Evolutionary conservation across 2,329 filamentous ascomycete genomes (phyloP).

Genomic region (Paecilomyces variotii): DNA sequence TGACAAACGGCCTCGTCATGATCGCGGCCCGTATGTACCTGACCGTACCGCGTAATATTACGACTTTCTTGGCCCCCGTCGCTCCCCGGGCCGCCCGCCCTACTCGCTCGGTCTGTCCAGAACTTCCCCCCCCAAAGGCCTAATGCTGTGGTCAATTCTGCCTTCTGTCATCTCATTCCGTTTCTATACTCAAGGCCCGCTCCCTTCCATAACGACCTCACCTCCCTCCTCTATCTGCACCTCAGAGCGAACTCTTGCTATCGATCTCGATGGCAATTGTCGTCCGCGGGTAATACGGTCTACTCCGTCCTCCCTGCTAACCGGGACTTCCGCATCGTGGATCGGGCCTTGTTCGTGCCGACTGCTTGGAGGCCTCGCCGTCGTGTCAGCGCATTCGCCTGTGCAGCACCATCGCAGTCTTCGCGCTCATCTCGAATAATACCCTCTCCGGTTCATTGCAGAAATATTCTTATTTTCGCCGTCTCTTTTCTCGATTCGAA

Average conservation of each 20-base stretch:
- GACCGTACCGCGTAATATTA: slow-evolving; percentile 1
- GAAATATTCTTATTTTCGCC: neutral
- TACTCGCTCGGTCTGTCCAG: neutral
- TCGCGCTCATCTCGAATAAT: neutral
- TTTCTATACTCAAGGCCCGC: neutral
- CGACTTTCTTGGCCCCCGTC: neutral
- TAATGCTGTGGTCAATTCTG: neutral
- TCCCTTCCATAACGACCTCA: neutral
- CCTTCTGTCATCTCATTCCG: neutral
- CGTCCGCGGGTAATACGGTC: neutral
- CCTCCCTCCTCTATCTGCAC: neutral
- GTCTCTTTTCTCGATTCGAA: neutral
- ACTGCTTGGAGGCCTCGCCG: neutral
- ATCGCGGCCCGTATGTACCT: slow-evolving; percentile 4
- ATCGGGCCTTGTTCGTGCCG: neutral
- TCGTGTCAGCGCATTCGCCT: neutral
- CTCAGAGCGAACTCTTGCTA: neutral
- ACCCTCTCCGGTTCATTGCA: neutral
- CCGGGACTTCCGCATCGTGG: neutral
- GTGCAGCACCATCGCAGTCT: neutral
- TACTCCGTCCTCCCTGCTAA: neutral
- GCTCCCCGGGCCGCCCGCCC: neutral
- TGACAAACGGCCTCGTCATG: neutral
- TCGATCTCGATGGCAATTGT: neutral
- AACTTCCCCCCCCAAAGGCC: neutral